These are phyloP conservation scores for Populus hybrid DNA, from an alignment of 441 rosid genomes.

Conservation along the genomic window DNA sequence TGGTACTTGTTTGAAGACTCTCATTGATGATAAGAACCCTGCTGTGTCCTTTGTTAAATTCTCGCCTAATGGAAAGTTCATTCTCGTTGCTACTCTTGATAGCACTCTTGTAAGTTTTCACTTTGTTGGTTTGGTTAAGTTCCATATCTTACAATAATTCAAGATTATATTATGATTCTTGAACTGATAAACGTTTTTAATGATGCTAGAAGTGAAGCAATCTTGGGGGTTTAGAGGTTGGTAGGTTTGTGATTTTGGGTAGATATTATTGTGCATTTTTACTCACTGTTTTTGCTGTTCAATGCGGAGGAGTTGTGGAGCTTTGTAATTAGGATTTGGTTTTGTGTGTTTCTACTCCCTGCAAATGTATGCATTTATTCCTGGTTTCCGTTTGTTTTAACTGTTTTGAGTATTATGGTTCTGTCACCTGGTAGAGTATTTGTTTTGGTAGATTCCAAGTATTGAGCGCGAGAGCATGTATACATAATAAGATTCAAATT, in stretches of 20 bases:
- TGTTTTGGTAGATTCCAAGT: background rate
- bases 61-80: slow-evolving; percentile 89
- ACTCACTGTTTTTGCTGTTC: background rate
- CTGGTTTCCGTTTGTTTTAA: background rate
- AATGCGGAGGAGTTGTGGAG: background rate
- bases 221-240: background rate
- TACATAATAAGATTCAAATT: background rate
- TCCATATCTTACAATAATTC: background rate
- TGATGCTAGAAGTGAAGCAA: background rate
- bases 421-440: background rate
- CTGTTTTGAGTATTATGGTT: background rate
- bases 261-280: background rate
- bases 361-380: background rate
- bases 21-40: slow-evolving; percentile 66
- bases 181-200: too few relatives aligned
- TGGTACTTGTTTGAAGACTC: slow-evolving; percentile 57
- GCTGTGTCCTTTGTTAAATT: slow-evolving; percentile 84
- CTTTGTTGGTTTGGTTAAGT: background rate
- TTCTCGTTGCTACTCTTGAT: slow-evolving; percentile 46
- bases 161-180: background rate
- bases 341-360: background rate
- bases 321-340: background rate
- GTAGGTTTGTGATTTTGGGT: background rate
- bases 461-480: background rate
- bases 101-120: slow-evolving; percentile 66